Base-by-base conservation (phyloP, 768 basidiomycete genomes). In the Boletus bicolor region DNA sequence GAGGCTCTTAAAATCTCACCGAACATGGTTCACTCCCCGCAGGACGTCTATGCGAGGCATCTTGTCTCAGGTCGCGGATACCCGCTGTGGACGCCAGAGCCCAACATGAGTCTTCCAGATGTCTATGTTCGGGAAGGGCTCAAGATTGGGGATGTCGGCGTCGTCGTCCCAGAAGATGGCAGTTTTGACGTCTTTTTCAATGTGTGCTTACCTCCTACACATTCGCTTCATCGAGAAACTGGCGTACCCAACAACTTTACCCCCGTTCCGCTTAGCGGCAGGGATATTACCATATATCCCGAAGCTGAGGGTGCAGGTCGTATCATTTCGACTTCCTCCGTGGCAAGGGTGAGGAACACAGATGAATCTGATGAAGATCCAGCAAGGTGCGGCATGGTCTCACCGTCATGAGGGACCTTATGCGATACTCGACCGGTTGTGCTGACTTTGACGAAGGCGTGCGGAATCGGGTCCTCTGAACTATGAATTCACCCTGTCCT, bases 181-280 rank as follows among this genome's bases (percentile, higher is more conserved):
- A 64, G 60, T 11, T 77, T 77, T 39, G 67, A 70, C 47, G 69
- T 72, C 49, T 65, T 74, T 5, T 76, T 75, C 59, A 75, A 73
- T 30, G 63, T 74, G 1, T 71, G 65, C 42, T 55, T 72, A 10
- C 66, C 70, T 36, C 60, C 63, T 7, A 56, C 64, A 3, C 71
- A 75, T 42, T n/a, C 61, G 0, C 59, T 54, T 30, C 51, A 57
- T 7, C 34, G 17, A 38, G 50, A 46, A 30, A 53, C 44, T 0
- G 59, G 62, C 0, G 63, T 75, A 0, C 70, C 75, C 1, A 54
- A 58, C 3, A 57, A 60, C 15, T 74, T 73, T 49, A 49, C 51
- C 0, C 69, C 60, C 2, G 44, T 75, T 21, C 11, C 11, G 7
- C 58, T 60, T 17, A 15, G 11, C 3, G 37, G 26, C 47, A 64